Evolutionary conservation across 2,329 filamentous ascomycete species (phyloP).

Genomic region (Colletotrichum destructivum): DNA sequence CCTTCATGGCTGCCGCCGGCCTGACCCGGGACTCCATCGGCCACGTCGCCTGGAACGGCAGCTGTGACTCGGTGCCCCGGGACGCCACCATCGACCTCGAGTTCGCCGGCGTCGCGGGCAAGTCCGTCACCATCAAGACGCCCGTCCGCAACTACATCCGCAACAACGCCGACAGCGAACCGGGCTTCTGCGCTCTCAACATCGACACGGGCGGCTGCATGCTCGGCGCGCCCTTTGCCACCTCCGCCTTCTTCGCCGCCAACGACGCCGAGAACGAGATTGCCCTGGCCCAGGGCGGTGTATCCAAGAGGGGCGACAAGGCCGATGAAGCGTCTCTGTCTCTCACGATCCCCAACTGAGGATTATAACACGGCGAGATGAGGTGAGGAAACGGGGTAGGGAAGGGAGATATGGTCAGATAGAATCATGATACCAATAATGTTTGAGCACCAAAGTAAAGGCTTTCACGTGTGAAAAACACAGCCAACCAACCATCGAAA

Average conservation of each 20-base stretch:
- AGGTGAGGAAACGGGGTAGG: too few relatives aligned
- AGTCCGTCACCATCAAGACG: constrained; percentile 29
- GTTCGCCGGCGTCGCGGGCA: constrained; percentile 26
- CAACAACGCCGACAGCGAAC: constrained; percentile 25
- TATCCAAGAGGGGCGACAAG: constrained; percentile 13
- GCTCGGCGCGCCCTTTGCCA: constrained; percentile 30
- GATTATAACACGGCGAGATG: too few relatives aligned
- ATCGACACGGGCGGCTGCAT: constrained; percentile 30
- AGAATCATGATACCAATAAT: background rate
- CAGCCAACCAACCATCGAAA: too few relatives aligned
- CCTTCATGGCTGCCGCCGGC: constrained; percentile 10
- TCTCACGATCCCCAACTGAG: background rate
- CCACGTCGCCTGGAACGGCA: constrained; percentile 19
- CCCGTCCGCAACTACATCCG: constrained; percentile 38
- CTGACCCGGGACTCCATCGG: constrained; percentile 19
- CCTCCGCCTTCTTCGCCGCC: constrained; percentile 28
- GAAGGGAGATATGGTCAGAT: too few relatives aligned
- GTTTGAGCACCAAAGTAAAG: background rate
- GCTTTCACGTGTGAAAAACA: too few relatives aligned
- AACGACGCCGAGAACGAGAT: constrained; percentile 30
- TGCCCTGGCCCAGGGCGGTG: constrained; percentile 29
- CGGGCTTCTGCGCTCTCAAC: constrained; percentile 22
- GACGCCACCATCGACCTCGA: constrained; percentile 34
- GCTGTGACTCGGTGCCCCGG: constrained; percentile 25
- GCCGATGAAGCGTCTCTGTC: constrained; percentile 10